These are phyloP conservation scores for Thielaviopsis punctulata DNA, from an alignment of 2,329 filamentous ascomycete species.

Conservation along the genomic window DNA sequence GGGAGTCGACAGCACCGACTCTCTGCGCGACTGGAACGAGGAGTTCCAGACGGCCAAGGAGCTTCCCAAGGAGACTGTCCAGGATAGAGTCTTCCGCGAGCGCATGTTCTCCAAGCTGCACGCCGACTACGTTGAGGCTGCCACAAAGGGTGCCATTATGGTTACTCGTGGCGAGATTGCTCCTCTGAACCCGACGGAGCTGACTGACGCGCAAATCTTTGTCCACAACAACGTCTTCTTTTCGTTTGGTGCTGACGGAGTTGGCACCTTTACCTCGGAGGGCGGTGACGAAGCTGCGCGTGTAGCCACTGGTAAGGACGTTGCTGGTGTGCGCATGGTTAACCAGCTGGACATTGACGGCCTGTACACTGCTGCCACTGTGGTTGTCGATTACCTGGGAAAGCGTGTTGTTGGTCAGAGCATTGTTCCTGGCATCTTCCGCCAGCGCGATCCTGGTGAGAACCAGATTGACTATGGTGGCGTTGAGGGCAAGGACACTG, in stretches of 20 bases:
- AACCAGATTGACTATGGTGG: constrained; percentile 98
- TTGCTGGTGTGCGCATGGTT: constrained; percentile 80
- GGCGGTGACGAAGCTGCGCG: constrained; percentile 92
- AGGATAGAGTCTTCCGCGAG: constrained; percentile 91
- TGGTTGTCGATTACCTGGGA: constrained; percentile 91
- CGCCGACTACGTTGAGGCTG: constrained; percentile 93
- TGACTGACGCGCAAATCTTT: constrained; percentile 86
- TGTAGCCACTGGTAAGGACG: constrained; percentile 92
- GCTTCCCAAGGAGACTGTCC: constrained; percentile 79
- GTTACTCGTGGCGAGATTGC: constrained; percentile 86
- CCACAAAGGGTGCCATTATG: constrained; percentile 75
- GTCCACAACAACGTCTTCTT: constrained; percentile 99
- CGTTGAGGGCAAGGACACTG: constrained; percentile 89
- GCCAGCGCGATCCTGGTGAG: constrained; percentile 91
- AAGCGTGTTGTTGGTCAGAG: constrained; percentile 96
- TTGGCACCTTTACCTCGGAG: constrained; percentile 91
- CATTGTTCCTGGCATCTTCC: constrained; percentile 97
- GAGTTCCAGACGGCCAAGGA: constrained; percentile 96
- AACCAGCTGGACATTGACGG: constrained; percentile 95
- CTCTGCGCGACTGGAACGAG: constrained; percentile 94
- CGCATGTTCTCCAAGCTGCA: constrained; percentile 88
- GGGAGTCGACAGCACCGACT: constrained; percentile 86
- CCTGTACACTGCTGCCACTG: constrained; percentile 86
- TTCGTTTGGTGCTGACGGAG: constrained; percentile 92
- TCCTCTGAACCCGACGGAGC: constrained; percentile 87